Base-by-base conservation (phyloP, 2,329 filamentous ascomycete genomes). In the Fusarium clavum region DNA sequence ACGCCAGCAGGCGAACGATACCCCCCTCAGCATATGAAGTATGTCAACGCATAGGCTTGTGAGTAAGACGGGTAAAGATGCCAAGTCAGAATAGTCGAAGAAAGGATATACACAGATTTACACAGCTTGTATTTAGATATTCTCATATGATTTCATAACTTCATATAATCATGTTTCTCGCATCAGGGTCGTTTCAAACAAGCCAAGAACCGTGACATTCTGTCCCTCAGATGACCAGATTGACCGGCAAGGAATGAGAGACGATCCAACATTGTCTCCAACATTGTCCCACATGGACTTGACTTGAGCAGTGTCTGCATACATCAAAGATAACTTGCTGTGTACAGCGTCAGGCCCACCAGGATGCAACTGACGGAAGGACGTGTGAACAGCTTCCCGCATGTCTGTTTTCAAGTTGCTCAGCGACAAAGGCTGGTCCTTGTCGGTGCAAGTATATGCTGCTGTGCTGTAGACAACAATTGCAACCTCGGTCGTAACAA, bases 1-100 rank as follows among this genome's bases (percentile, higher is more conserved):
- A 80, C 83, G 47, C 73, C 83, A 10, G 77, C 78, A 3, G 88
- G 88, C 4, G 77, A 67, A 2, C 80, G 88, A 34, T 90, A 90
- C 71, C 80, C 81, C 11, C 77, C 76, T 25, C 60, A 49, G 12
- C 51, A 55, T 12, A 73, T 72, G 68, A 47, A 56, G 47, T 64
- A 72, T 18, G 48, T 73, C 32, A 41, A 73, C 20, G 70, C 64
- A 41, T 38, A 29, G 24, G 6, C 24, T 24, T 24, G n/a, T 64
- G 14, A 10, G 20, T 6, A 24, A 22, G 24, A 43, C 24, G 22
- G 18, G 18, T 16, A 25, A 18, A n/a, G 40, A 32, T 24, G n/a
- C 20, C 18, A 18, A 7, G 11, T 38, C 14, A 34, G 24, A 45
- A 18, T 25, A 14, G 20, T 18, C 40, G 34, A 24, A 13, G 24